phyloP scores from a whole-genome alignment of 2,329 filamentous ascomycete species.

The Cladophialophora immunda region DNA sequence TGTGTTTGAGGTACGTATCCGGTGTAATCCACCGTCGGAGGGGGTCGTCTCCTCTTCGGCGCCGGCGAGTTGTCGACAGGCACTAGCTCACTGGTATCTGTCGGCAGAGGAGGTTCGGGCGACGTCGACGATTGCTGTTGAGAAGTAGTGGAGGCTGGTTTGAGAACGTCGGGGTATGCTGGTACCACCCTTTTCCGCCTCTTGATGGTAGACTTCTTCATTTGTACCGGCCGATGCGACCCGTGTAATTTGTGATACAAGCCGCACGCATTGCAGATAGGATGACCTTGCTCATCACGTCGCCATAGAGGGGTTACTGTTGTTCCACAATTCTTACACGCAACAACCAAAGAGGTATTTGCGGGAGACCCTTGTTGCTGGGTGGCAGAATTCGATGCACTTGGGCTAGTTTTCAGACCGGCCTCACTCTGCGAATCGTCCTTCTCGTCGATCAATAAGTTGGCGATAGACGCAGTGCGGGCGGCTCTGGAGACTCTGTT shows the following conservation, averaged over 20 bases:
- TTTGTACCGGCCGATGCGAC: slow-evolving; percentile 90
- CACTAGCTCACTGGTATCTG: slow-evolving; percentile 26
- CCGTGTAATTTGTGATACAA: slow-evolving; percentile 97
- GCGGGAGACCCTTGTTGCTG: slow-evolving; percentile 23
- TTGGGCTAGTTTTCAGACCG: slow-evolving; percentile 17
- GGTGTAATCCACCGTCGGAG: slow-evolving; percentile 61
- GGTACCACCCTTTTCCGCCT: slow-evolving; percentile 93
- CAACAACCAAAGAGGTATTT: slow-evolving; percentile 70
- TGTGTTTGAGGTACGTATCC: slow-evolving; percentile 49
- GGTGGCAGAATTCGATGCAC: slow-evolving; percentile 19
- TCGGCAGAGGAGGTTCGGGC: slow-evolving; percentile 30
- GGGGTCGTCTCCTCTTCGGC: slow-evolving; percentile 43
- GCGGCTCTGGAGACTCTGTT: slow-evolving; percentile 75
- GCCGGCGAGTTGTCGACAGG: slow-evolving; percentile 35
- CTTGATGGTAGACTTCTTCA: slow-evolving; percentile 99
- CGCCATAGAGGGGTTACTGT: slow-evolving; percentile 97
- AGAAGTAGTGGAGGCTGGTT: slow-evolving; percentile 29
- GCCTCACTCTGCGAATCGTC: slow-evolving; percentile 23
- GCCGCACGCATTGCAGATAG: slow-evolving; percentile 98
- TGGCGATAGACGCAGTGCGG: slow-evolving; percentile 25
- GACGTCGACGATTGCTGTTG: slow-evolving; percentile 30
- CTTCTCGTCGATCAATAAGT: slow-evolving; percentile 4
- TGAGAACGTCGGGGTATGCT: slow-evolving; percentile 61
- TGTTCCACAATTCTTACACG: slow-evolving; percentile 96
- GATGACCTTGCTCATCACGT: slow-evolving; percentile 91